Conservation (phyloP, 208 protist species). For the Trypanosoma rangeli region DNA sequence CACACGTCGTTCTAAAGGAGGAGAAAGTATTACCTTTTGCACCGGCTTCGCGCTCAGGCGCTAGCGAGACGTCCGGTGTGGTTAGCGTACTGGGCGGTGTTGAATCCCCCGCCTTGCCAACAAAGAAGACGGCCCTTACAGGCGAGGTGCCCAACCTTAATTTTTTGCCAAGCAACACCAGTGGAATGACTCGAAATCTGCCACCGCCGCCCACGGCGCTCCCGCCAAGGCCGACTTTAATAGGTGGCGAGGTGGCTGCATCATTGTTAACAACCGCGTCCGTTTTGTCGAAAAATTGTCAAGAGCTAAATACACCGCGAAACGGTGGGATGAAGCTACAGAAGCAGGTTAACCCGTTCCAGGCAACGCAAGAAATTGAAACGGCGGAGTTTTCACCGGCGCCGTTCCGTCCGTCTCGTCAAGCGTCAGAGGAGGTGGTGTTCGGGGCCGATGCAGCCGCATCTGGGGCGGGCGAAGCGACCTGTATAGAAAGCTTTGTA, state of each 20-base stretch:
- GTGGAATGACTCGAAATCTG: not conserved
- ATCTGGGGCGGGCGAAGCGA: not conserved
- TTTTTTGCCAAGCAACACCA: not conserved
- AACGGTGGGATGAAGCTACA: slow-evolving; percentile 13
- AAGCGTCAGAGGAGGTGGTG: slow-evolving; percentile 1
- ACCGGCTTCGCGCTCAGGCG: not conserved
- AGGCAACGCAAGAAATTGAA: not conserved
- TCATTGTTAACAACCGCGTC: not conserved
- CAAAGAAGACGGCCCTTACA: not conserved
- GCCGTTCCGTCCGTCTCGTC: slow-evolving; percentile 11
- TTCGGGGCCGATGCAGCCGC: not conserved
- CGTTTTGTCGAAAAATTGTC: not conserved
- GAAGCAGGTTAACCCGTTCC: not conserved
- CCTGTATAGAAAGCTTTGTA: no score
- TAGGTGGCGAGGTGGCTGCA: not conserved
- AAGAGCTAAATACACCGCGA: slow-evolving; percentile 14
- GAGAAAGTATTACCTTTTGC: not conserved
- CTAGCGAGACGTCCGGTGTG: not conserved
- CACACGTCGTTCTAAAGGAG: not conserved
- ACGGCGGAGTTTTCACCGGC: slow-evolving; percentile 15
- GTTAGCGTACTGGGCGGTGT: not conserved
- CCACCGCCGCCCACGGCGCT: not conserved
- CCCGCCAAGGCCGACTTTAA: not conserved
- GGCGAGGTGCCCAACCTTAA: not conserved
- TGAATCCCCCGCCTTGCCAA: not conserved